Evolutionary conservation across 2,329 filamentous ascomycete genomes (phyloP).

Genomic region (Ceratocystis lukuohia): DNA sequence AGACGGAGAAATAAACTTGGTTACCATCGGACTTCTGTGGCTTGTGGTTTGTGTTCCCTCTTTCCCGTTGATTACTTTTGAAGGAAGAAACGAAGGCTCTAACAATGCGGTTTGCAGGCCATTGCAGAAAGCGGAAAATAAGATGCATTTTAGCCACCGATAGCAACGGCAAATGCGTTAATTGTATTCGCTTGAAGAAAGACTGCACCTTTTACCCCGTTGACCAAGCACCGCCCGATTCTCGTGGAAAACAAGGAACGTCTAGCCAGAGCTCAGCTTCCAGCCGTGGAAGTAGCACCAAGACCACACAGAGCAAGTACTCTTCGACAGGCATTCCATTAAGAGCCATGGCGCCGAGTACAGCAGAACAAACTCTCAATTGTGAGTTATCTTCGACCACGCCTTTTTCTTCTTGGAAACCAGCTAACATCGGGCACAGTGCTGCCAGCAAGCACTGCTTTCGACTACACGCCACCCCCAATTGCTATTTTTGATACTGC

Average conservation of each 20-base stretch:
- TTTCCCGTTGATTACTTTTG: background rate
- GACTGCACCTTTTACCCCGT: conserved; percentile 89
- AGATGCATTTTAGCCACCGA: conserved; percentile 71
- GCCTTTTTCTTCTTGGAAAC: conserved; percentile 10
- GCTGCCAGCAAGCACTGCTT: background rate
- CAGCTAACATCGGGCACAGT: background rate
- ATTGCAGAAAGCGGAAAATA: conserved; percentile 88
- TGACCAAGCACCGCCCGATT: conserved; percentile 48
- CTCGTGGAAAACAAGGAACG: conserved; percentile 32
- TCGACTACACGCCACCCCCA: background rate
- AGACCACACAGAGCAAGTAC: conserved; percentile 22
- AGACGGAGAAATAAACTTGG: conserved; percentile 76
- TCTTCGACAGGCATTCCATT: conserved; percentile 30
- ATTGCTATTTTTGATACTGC: background rate
- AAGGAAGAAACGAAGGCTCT: background rate
- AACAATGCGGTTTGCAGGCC: conserved; percentile 40
- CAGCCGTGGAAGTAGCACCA: background rate
- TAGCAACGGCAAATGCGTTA: conserved; percentile 63
- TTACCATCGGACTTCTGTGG: conserved; percentile 88
- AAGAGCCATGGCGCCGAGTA: conserved; percentile 31
- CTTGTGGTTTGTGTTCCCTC: conserved; percentile 64
- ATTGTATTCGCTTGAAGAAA: conserved; percentile 88
- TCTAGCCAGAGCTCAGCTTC: conserved; percentile 17
- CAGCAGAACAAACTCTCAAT: conserved; percentile 25
- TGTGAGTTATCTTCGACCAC: conserved; percentile 34